Base-by-base conservation (phyloP, 495 filamentous ascomycete genomes). In the Lichenothelia convexa region DNA sequence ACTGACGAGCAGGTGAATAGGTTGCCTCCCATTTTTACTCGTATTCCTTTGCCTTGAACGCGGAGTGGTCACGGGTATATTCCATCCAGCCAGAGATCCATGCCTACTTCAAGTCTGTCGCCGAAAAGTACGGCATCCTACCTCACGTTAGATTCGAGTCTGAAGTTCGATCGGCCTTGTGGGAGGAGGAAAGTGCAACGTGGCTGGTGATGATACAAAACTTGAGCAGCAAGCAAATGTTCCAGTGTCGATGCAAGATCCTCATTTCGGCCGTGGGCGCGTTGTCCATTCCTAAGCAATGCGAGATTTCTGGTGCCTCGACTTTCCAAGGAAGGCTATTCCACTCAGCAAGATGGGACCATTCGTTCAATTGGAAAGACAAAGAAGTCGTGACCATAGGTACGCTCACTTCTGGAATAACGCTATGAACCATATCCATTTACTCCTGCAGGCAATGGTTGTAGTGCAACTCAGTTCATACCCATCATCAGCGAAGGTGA, bases 311-410 rank as follows among this genome's bases (percentile, higher is more conserved):
- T 6, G 62, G 59, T 5, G 47, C 61, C 13, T 43, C 61, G 2
- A 40, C 31, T 5, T 75, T 71, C 47, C 32, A 66, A 21, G 73
- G 71, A 15, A 40, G 42, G 3, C 43, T 74, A 4, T 62, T 76
- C 38, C 72, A 78, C 40, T 71, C 67, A 0, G 71, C 71, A 1
- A 53, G 56, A 32, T 78, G 72, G 73, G 60, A 71, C 22, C 56
- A 65, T 32, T 43, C 53, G 13, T 69, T 75, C 16, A 55, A 68
- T 37, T 61, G 66, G 41, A 37, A 59, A n/a, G 62, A 60, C 32
- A 76, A 76, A 45, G 62, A 63, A 8, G 64, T 78, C 11, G 66
- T 68, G 2, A 58, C 76, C 24, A 59, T 78, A 22, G 75, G 75
- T 32, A 4, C 22, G 21, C 4, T 26, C 20, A n/a, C n/a, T 30